Evolutionary conservation across 441 rosid genomes (phyloP).

Genomic region (Syzygium malaccense): DNA sequence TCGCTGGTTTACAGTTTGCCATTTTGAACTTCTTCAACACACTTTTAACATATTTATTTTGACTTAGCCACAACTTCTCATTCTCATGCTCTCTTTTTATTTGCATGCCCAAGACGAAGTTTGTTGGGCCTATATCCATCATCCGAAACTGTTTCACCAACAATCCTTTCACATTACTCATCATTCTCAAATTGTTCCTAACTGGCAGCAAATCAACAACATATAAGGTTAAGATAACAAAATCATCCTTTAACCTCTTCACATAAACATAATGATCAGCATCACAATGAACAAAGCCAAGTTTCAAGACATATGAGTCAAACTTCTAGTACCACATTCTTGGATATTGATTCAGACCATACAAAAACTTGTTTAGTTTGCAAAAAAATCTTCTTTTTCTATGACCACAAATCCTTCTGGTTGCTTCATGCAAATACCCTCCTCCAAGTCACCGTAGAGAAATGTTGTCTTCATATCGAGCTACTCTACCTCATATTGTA

Average conservation of each 20-base stretch:
- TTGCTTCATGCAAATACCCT: too few species aligned
- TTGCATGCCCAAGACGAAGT: not conserved
- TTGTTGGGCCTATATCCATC: not conserved
- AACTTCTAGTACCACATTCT: not conserved
- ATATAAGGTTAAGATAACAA: not conserved
- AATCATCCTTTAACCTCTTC: not conserved
- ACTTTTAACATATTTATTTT: not conserved
- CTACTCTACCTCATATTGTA: too few species aligned
- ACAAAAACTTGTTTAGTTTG: not conserved
- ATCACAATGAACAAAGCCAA: not conserved
- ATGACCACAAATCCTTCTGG: not conserved
- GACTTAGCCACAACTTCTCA: not conserved
- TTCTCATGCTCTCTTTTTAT: not conserved
- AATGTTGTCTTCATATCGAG: too few species aligned
- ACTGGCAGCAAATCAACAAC: not conserved
- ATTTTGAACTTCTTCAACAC: not conserved
- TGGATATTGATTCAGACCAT: not conserved
- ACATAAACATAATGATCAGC: not conserved
- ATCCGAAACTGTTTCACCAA: too few species aligned
- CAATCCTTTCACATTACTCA: too few species aligned
- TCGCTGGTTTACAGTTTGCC: not conserved
- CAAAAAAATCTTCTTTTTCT: too few species aligned
- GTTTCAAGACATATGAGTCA: not conserved
- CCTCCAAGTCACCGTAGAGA: too few species aligned
- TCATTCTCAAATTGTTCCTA: not conserved